phyloP scores from a whole-genome alignment of 192 early-diverging fungal species.

The Lunasporangiospora selenospora region DNA sequence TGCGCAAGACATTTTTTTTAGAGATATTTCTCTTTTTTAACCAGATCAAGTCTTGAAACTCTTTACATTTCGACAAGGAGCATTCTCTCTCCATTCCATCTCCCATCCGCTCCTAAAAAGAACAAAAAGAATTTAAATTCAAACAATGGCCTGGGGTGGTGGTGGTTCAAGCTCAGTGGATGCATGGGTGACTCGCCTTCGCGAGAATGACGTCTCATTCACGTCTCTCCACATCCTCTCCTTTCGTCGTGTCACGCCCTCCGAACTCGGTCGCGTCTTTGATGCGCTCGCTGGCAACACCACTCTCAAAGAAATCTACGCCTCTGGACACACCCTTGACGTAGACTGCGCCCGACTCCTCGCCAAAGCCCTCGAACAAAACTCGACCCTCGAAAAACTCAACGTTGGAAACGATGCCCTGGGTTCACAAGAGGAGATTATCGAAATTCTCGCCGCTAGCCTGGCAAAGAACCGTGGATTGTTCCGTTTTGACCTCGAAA shows the following conservation, averaged over 20 bases:
- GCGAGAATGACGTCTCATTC: slow-evolving; percentile 52
- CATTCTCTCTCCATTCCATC: background rate
- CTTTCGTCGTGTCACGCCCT: slow-evolving; percentile 51
- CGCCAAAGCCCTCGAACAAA: slow-evolving; percentile 44
- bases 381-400: slow-evolving; percentile 49
- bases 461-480: slow-evolving; percentile 53
- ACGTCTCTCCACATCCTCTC: slow-evolving; percentile 61
- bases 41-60: no score
- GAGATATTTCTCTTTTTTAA: no score
- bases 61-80: no score
- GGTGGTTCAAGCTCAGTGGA: slow-evolving; percentile 54
- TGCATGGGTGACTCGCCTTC: slow-evolving; percentile 56
- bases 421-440: slow-evolving; percentile 25
- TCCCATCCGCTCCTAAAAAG: background rate
- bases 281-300: slow-evolving; percentile 48
- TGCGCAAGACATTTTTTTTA: no score
- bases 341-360: slow-evolving; percentile 34
- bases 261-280: slow-evolving; percentile 54
- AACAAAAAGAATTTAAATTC: slow-evolving; percentile 2
- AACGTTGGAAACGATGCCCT: slow-evolving; percentile 52
- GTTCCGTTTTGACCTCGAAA: slow-evolving; percentile 57
- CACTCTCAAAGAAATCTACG: slow-evolving; percentile 55
- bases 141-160: slow-evolving; percentile 58
- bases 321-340: slow-evolving; percentile 58
- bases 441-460: slow-evolving; percentile 48